phyloP scores from a whole-genome alignment of 129 eudicot species.

The Kitagawia praeruptora region DNA sequence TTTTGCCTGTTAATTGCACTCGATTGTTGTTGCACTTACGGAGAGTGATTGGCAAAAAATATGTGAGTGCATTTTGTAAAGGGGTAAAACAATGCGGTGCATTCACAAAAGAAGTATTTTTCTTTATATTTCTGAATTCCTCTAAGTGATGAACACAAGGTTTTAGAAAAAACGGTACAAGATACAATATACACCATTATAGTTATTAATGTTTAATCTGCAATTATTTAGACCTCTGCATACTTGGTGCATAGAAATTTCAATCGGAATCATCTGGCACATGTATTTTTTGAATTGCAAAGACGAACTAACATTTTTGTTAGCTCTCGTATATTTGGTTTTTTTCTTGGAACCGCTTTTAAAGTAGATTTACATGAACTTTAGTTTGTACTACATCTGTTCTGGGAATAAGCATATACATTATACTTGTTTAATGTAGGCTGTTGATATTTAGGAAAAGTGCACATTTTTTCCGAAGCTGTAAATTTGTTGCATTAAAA shows the following conservation, averaged over 20 bases:
- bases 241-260: background rate
- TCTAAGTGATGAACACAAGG: background rate
- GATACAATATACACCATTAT: background rate
- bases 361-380: background rate
- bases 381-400: constrained; percentile 2
- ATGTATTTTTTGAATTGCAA: background rate
- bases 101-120: background rate
- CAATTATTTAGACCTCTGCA: background rate
- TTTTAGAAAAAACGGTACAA: background rate
- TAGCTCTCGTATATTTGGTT: background rate
- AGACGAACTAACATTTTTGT: background rate
- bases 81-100: background rate
- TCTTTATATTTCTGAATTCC: background rate
- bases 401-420: background rate
- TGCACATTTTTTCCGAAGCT: background rate
- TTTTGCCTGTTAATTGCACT: background rate
- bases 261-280: background rate
- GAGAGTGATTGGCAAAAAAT: background rate
- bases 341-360: background rate
- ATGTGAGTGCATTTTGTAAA: background rate
- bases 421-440: background rate
- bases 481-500: background rate
- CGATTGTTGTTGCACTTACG: background rate
- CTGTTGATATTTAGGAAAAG: background rate
- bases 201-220: background rate